Evolutionary conservation across 2,329 filamentous ascomycete species (phyloP), one percentile per base, ranked within the genome.

Genomic region (Simplicillium sp.): DNA sequence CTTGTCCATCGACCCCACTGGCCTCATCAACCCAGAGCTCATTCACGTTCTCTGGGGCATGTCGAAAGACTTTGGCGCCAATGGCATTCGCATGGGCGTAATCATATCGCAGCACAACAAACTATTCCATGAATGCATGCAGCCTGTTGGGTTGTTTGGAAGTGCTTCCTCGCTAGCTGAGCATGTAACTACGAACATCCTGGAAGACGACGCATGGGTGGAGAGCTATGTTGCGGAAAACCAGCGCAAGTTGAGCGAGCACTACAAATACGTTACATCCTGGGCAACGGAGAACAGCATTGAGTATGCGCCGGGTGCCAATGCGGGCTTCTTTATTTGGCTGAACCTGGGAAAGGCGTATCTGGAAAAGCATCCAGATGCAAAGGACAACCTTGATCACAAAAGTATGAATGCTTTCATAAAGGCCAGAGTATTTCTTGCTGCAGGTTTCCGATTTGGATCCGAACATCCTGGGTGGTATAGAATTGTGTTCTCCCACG

Each of bases 251-350:
- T 52, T 76, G 2, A 54, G 57, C 0, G 47, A 58, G 3, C 56
- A 61, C 3, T 68, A 73, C 46, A 53, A 51, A 2, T 55, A 61
- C 15, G 59, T 65, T 0, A 59, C 55, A 0, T 33, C 38, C 0
- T 65, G 60, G 47, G 58, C 72, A 1, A 53, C 52, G 12, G 46
- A 55, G 3, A 55, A 69, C 12, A 52, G 53, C 2, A 67, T 77
- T 15, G 52, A 60, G 12, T 73, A 73, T 46, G 59, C 65, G 0
- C 53, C 60, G 0, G 69, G 69, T 0, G 61, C 57, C 4, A 75
- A 75, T 44, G 72, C 73, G 0, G 72, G 65, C 0, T 75, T 77
- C 49, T 77, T 77, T 48, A 50, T 77, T 1, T 77, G 71, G 70
- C 56, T 71, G 3, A 58, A 76, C 47, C 55, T 78, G 2, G 58